phyloP scores from a whole-genome alignment of 169 alveolate species.

The Eimeria maxima region DNA sequence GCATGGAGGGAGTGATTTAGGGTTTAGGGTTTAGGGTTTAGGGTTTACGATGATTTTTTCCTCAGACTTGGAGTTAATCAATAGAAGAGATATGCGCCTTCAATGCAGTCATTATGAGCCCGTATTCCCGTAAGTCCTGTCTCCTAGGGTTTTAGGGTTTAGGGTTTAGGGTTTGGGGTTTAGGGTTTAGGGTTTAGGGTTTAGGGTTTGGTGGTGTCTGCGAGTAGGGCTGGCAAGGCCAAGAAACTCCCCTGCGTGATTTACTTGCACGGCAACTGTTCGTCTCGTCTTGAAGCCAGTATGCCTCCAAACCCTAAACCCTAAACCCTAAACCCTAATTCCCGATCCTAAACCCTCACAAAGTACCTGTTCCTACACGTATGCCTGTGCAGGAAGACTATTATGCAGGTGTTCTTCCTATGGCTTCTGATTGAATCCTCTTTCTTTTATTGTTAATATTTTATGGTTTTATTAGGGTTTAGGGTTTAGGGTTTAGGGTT shows the following conservation, averaged over 20 bases:
- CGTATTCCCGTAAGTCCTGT: conserved; percentile 86
- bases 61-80: conserved; percentile 91
- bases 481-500: not conserved
- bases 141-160: not conserved
- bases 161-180: not conserved
- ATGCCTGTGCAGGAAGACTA: no score
- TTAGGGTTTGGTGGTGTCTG: not conserved
- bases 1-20: no score
- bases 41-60: not conserved
- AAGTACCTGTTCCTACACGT: no score
- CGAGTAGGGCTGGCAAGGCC: conserved; percentile 82
- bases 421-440: no score
- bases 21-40: not conserved
- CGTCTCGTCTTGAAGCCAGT: conserved; percentile 94
- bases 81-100: conserved; percentile 88
- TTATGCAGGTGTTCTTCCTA: no score
- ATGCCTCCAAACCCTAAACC: not conserved
- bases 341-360: not conserved
- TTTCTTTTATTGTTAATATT: no score
- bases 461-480: not conserved
- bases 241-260: conserved; percentile 95
- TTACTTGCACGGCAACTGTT: conserved; percentile 96
- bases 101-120: conserved; percentile 96
- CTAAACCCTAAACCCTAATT: not conserved
- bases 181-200: conserved; percentile 13